Conservation (phyloP, 805 yeast genomes). For the Suhomyces sp. region DNA sequence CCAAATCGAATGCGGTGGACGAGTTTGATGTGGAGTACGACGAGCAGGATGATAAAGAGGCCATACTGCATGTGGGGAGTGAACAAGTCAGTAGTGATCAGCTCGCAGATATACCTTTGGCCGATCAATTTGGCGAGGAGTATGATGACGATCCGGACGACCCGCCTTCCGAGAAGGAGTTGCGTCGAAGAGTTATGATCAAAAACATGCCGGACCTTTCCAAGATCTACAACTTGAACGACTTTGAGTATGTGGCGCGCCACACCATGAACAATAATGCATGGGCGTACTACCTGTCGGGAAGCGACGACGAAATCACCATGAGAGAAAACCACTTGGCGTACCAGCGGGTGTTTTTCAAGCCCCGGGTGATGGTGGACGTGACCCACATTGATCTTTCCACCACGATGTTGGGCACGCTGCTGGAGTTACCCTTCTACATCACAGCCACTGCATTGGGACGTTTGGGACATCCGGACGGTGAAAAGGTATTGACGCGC, state of each 20-base stretch:
- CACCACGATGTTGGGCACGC: conserved; percentile 73
- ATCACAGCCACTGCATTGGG: conserved; percentile 92
- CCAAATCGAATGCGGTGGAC: conserved; percentile 20
- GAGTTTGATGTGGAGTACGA: conserved; percentile 43
- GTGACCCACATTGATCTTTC: conserved; percentile 69
- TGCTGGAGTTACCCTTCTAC: conserved; percentile 75
- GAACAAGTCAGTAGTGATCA: background rate
- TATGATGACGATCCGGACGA: conserved; percentile 41
- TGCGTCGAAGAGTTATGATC: conserved; percentile 21
- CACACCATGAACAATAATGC: conserved; percentile 72
- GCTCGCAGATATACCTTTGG: background rate
- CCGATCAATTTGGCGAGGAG: conserved; percentile 20
- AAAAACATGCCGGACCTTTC: conserved; percentile 63
- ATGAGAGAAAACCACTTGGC: conserved; percentile 88
- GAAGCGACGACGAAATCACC: conserved; percentile 90
- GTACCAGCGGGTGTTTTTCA: conserved; percentile 82
- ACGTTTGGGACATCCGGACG: conserved; percentile 88
- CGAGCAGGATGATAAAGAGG: conserved; percentile 34
- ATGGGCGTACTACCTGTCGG: conserved; percentile 92
- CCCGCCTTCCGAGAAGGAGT: conserved; percentile 26
- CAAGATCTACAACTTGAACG: conserved; percentile 72
- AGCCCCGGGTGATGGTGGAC: conserved; percentile 79
- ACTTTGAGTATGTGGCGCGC: conserved; percentile 84
- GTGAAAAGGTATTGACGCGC: conserved; percentile 81
- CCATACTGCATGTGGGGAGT: conserved; percentile 16